Percentiles rank a stretch among this genome's conserved stretches.
These are phyloP conservation scores for Paramecium tetraurelia DNA, from an alignment of 73 alveolate species.

Conservation along the genomic window DNA sequence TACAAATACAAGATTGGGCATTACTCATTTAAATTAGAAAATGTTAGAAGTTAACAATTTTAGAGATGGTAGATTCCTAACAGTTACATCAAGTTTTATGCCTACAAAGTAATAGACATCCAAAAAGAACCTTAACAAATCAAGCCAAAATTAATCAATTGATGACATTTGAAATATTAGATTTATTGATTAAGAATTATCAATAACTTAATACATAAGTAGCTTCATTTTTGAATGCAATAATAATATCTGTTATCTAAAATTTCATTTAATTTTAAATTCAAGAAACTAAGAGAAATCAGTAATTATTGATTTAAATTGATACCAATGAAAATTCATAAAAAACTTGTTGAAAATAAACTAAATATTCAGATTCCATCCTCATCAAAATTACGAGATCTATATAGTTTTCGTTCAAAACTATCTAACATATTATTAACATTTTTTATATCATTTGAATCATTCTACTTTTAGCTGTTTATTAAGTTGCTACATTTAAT, in stretches of 20 bases:
- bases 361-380: not conserved
- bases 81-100: slow-evolving; percentile 27
- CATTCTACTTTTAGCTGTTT: not conserved
- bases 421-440: slow-evolving; percentile 27
- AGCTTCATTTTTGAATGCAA: too few relatives aligned
- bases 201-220: too few relatives aligned
- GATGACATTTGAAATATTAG: not conserved
- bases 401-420: slow-evolving; percentile 3
- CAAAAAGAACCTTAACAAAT: not conserved
- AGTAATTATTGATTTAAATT: too few relatives aligned
- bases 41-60: slow-evolving; percentile 58
- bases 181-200: too few relatives aligned
- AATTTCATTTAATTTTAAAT: not conserved
- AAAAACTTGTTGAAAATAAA: not conserved
- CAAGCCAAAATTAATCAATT: not conserved
- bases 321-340: not conserved
- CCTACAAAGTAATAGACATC: not conserved
- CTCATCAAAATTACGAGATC: not conserved
- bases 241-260: too few relatives aligned
- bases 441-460: not conserved
- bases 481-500: not conserved
- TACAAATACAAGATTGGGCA: slow-evolving; percentile 21
- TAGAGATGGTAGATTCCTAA: slow-evolving; percentile 56
- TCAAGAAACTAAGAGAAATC: not conserved
- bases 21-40: slow-evolving; percentile 21